Evolutionary conservation across 2,329 filamentous ascomycete species (phyloP).

Genomic region (Hyphodiscus sp.): DNA sequence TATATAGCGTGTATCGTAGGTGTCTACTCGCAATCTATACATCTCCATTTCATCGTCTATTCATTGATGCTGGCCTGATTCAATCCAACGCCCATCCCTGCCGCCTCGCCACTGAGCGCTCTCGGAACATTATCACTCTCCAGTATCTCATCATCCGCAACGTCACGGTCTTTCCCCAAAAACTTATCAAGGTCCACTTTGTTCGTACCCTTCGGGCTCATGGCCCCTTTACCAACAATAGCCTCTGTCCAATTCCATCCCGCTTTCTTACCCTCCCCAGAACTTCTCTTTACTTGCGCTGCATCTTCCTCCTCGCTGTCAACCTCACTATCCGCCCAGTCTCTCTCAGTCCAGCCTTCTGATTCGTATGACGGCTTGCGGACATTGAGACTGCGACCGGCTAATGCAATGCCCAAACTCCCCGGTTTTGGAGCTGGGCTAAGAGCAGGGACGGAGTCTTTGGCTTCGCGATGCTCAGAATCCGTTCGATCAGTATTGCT

Average conservation of each 20-base stretch:
- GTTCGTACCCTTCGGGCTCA: constrained; percentile 22
- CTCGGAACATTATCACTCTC: constrained; percentile 4
- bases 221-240: constrained; percentile 40
- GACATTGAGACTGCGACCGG: neutral
- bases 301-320: constrained; percentile 38
- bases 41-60: neutral
- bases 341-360: constrained; percentile 56
- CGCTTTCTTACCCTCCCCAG: constrained; percentile 20
- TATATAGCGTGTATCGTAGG: neutral
- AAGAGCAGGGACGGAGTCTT: constrained; percentile 30
- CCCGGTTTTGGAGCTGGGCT: constrained; percentile 10
- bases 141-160: neutral
- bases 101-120: constrained; percentile 1
- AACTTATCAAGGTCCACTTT: constrained; percentile 20
- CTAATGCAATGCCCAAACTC: constrained; percentile 13
- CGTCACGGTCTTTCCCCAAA: constrained; percentile 8
- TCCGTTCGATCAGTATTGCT: constrained; percentile 35
- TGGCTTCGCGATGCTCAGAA: constrained; percentile 42
- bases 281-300: constrained; percentile 16
- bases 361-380: neutral
- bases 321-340: constrained; percentile 51
- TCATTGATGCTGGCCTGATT: neutral
- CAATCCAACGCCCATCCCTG: constrained; percentile 1
- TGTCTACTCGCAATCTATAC: neutral
- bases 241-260: constrained; percentile 50